Conservation (phyloP, 441 rosid genomes). For the Breynia disticha region DNA sequence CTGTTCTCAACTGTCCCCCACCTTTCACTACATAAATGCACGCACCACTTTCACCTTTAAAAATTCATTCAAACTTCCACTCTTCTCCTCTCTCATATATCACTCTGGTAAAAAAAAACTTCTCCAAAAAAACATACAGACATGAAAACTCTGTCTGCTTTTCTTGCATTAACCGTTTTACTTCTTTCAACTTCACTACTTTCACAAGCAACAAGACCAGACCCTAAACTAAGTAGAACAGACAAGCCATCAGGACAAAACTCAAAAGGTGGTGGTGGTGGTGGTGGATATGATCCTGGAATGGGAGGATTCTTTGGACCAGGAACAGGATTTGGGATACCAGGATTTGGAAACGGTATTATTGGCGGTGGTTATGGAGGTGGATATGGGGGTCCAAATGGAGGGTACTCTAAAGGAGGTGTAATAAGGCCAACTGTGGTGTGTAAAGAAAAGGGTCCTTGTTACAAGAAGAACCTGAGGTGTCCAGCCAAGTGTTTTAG, state of each 20-base stretch:
- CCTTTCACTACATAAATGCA: not conserved
- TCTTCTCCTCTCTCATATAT: not conserved
- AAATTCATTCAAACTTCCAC: not conserved
- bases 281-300: constrained; percentile 16
- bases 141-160: constrained; percentile 27
- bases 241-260: constrained; percentile 15
- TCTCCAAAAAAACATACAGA: not conserved
- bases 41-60: not conserved
- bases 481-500: constrained; percentile 92
- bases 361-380: constrained; percentile 72
- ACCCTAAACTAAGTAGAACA: constrained; percentile 25
- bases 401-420: constrained; percentile 63
- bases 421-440: constrained; percentile 48
- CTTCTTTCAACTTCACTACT: constrained; percentile 21
- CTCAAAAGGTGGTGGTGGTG: constrained; percentile 8
- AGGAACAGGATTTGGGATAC: constrained; percentile 43
- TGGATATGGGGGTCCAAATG: constrained; percentile 70
- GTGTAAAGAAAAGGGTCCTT: constrained; percentile 73
- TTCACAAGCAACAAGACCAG: constrained; percentile 35
- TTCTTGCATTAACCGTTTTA: constrained; percentile 23
- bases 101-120: no score
- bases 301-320: constrained; percentile 47
- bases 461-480: constrained; percentile 67
- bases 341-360: constrained; percentile 43
- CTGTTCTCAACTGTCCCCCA: constrained; percentile 30